Evolutionary conservation across 164 flowering plant genomes (phyloP).

Genomic region (Sextonia rubra): DNA sequence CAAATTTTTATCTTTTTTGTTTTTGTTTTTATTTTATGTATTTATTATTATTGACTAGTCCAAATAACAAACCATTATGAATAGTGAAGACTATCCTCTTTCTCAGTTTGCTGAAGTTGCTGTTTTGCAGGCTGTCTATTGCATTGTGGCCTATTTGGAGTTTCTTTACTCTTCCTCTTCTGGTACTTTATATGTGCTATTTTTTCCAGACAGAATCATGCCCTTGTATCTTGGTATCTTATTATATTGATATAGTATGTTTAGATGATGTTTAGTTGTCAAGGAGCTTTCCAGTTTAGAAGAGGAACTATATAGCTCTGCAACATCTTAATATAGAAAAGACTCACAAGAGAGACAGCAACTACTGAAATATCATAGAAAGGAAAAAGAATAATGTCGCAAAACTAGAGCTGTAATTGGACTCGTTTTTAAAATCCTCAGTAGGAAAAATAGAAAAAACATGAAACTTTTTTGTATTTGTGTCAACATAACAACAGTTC

Average conservation of each 20-base stretch:
- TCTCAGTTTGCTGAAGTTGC: constrained; percentile 14
- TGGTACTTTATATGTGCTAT: constrained; percentile 36
- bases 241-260: neutral
- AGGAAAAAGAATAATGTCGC: neutral
- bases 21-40: neutral
- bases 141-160: constrained; percentile 97
- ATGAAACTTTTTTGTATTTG: too few species aligned
- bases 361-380: neutral
- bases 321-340: neutral
- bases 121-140: constrained; percentile 56
- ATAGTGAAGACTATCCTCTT: neutral
- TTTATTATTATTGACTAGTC: too few species aligned
- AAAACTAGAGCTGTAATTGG: too few species aligned
- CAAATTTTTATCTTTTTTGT: neutral
- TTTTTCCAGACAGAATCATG: neutral
- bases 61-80: neutral
- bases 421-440: too few species aligned
- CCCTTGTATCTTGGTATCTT: too few species aligned
- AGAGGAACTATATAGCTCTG: neutral
- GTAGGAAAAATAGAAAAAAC: neutral
- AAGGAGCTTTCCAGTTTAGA: neutral
- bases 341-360: neutral
- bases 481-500: too few species aligned
- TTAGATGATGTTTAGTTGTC: neutral
- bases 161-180: constrained; percentile 81